Evolutionary conservation across 805 yeast species (phyloP).

Genomic region (Grigorovia jiainica): DNA sequence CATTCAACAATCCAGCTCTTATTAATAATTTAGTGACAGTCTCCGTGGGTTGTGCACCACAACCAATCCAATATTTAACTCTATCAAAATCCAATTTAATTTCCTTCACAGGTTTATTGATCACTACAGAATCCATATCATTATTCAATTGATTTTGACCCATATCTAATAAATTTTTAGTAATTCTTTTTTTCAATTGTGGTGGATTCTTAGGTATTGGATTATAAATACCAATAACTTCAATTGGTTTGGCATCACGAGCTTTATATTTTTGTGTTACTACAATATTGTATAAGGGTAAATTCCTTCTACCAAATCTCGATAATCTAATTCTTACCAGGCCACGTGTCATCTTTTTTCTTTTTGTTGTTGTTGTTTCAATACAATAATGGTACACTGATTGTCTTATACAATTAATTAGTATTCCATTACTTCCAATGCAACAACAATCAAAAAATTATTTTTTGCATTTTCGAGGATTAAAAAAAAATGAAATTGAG

Average conservation of each 20-base stretch:
- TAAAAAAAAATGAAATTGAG: too few species aligned
- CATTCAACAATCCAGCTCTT: constrained; percentile 53
- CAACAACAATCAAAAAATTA: too few species aligned
- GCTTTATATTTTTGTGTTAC: constrained; percentile 70
- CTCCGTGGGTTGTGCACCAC: constrained; percentile 90
- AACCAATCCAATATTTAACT: constrained; percentile 93
- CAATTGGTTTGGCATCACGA: constrained; percentile 83
- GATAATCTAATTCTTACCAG: constrained; percentile 83
- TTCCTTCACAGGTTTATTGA: constrained; percentile 63
- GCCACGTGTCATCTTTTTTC: constrained; percentile 35
- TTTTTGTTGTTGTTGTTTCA: too few species aligned
- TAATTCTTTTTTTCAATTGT: too few species aligned
- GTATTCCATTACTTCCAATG: too few species aligned
- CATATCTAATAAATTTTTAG: constrained; percentile 43
- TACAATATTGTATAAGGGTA: constrained; percentile 86
- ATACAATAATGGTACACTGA: too few species aligned
- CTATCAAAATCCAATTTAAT: constrained; percentile 78
- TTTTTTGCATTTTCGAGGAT: too few species aligned
- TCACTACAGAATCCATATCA: constrained; percentile 43
- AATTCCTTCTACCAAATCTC: constrained; percentile 81
- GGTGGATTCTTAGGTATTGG: constrained; percentile 78
- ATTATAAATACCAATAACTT: constrained; percentile 88
- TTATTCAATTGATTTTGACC: constrained; percentile 4
- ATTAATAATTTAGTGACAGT: constrained; percentile 67
- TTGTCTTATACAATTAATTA: too few species aligned